Percentiles rank a stretch among this genome's conserved stretches.
These are phyloP conservation scores for Amaranthus hypochondriacus DNA, from an alignment of 148 eudicot genomes.

Conservation along the genomic window DNA sequence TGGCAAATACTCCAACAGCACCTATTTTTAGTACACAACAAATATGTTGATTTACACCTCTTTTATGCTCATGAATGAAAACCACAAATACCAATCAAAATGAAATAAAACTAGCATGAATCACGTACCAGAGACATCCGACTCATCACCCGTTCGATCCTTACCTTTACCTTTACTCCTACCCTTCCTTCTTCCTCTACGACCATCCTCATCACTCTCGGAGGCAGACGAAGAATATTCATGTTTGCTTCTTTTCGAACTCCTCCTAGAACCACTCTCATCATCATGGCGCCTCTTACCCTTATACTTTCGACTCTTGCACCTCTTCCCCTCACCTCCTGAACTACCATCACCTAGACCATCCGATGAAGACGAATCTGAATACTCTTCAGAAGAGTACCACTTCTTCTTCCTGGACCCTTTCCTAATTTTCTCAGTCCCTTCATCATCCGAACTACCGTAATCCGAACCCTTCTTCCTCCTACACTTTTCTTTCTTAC, in stretches of 20 bases:
- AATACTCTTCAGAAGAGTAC: conserved; percentile 71
- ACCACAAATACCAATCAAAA: not conserved
- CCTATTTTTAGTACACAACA: conserved; percentile 19
- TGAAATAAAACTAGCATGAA: not conserved
- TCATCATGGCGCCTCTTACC: conserved; percentile 26
- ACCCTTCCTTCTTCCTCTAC: conserved; percentile 17
- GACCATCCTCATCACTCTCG: conserved; percentile 29
- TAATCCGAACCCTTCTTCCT: conserved; percentile 34
- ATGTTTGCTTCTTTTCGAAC: conserved; percentile 29
- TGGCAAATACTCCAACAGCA: conserved; percentile 29
- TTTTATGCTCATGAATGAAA: not conserved
- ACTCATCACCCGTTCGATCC: conserved; percentile 4
- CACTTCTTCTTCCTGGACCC: conserved; percentile 71
- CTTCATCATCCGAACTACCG: conserved; percentile 71
- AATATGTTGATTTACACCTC: not conserved
- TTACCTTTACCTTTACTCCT: conserved; percentile 21
- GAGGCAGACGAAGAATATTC: conserved; percentile 29
- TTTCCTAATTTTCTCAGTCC: conserved; percentile 36
- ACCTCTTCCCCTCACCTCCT: conserved; percentile 27
- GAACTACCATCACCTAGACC: conserved; percentile 32
- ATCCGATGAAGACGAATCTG: conserved; percentile 29
- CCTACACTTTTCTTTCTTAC: conserved; percentile 37
- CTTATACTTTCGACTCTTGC: conserved; percentile 30
- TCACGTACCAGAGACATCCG: conserved; percentile 6
- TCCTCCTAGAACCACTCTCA: conserved; percentile 29